phyloP scores from a whole-genome alignment of 2,329 filamentous ascomycete species.

The Hysterium pulicare region DNA sequence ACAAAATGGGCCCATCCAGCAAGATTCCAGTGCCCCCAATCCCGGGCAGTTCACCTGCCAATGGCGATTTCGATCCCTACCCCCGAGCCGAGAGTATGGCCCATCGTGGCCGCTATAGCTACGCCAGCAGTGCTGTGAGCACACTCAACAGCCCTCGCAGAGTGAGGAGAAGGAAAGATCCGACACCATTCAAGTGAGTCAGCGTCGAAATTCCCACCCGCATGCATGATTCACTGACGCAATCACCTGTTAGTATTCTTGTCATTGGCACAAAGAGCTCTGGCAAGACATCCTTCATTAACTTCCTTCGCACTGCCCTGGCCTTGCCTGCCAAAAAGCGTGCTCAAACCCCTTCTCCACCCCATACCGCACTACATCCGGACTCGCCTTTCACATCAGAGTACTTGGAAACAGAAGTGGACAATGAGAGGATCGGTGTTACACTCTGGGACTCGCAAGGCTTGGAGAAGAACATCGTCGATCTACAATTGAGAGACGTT shows the following conservation, averaged over 20 bases:
- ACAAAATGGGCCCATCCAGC: slow-evolving; percentile 34
- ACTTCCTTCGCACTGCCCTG: slow-evolving; percentile 86
- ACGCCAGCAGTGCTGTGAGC: slow-evolving; percentile 87
- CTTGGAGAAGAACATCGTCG: slow-evolving; percentile 89
- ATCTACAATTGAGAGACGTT: slow-evolving; percentile 90
- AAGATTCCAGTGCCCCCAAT: slow-evolving; percentile 49
- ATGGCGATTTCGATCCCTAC: slow-evolving; percentile 69
- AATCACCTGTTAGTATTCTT: slow-evolving; percentile 63
- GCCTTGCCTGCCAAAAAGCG: slow-evolving; percentile 80
- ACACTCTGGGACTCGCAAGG: slow-evolving; percentile 97
- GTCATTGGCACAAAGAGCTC: slow-evolving; percentile 83
- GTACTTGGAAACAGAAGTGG: slow-evolving; percentile 92
- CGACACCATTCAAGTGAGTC: slow-evolving; percentile 95
- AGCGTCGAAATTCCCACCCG: background rate
- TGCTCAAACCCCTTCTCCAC: slow-evolving; percentile 39
- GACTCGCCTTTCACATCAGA: slow-evolving; percentile 70
- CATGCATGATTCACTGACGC: slow-evolving; percentile 5
- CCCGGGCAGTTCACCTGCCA: slow-evolving; percentile 41
- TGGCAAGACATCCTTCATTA: slow-evolving; percentile 95
- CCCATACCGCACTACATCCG: slow-evolving; percentile 45
- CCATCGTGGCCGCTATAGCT: slow-evolving; percentile 92
- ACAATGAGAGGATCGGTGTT: slow-evolving; percentile 83
- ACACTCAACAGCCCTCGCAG: slow-evolving; percentile 89
- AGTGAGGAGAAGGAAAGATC: slow-evolving; percentile 91
- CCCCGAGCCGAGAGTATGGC: slow-evolving; percentile 91